These are phyloP conservation scores for Leccinum incarnatum DNA, from an alignment of 768 basidiomycete genomes.

Conservation along the genomic window DNA sequence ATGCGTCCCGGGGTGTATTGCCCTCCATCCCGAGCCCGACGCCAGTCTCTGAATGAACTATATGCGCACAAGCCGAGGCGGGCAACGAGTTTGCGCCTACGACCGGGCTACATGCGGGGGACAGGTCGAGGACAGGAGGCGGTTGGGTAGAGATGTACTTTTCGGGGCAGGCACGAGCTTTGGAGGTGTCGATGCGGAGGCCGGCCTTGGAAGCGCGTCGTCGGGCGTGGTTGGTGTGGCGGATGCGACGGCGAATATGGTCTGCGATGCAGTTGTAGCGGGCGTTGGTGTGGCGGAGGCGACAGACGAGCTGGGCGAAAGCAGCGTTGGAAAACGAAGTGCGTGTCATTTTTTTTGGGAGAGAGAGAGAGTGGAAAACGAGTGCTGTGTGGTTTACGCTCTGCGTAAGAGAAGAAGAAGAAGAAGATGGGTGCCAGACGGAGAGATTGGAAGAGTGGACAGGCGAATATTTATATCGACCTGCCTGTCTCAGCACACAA, in stretches of 20 bases:
- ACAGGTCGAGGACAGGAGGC: conserved; percentile 19
- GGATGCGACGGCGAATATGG: conserved; percentile 35
- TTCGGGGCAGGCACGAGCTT: conserved; percentile 41
- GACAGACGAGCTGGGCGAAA: conserved; percentile 38
- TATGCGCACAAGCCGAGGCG: not conserved
- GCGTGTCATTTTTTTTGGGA: conserved; percentile 16
- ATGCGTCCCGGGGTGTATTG: conserved; percentile 1
- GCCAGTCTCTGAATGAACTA: not conserved
- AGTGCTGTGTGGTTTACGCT: conserved; percentile 18
- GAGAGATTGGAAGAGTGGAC: not conserved
- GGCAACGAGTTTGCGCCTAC: not conserved
- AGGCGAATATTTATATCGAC: conserved; percentile 16
- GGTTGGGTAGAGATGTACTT: conserved; percentile 33
- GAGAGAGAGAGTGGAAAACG: not conserved
- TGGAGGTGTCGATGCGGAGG: conserved; percentile 41
- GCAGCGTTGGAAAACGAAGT: conserved; percentile 29
- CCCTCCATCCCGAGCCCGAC: no score
- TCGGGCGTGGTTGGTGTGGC: conserved; percentile 46
- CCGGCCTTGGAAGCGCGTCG: conserved; percentile 42
- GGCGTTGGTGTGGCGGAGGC: conserved; percentile 44
- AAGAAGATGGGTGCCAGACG: conserved; percentile 11
- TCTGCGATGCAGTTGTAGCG: conserved; percentile 41
- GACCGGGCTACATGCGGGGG: conserved; percentile 37
- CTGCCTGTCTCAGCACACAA: conserved; percentile 23
- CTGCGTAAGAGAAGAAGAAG: not conserved